Evolutionary conservation across 1,284 basidiomycete species (phyloP).

Genomic region (Trametes pubescens): DNA sequence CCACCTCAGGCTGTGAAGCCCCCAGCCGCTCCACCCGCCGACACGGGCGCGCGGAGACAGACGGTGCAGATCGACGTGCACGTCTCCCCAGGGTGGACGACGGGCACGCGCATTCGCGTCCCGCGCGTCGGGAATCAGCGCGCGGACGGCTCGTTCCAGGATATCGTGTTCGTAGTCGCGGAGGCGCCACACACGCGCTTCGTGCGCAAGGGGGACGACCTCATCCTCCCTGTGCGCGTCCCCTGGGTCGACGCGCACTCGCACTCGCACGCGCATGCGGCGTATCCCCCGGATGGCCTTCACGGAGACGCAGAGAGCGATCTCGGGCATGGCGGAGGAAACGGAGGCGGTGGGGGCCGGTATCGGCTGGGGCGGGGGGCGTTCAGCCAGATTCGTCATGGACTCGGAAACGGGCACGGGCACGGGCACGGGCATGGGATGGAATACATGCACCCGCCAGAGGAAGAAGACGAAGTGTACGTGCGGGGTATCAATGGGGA

Average conservation of each 20-base stretch:
- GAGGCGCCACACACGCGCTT: conserved; percentile 79
- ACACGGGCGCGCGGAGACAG: conserved; percentile 59
- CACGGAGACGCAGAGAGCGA: conserved; percentile 17
- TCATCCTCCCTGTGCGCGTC: conserved; percentile 72
- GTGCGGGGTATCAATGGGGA: conserved; percentile 79
- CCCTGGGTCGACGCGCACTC: conserved; percentile 67
- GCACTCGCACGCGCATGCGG: conserved; percentile 55
- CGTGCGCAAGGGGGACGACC: conserved; percentile 75
- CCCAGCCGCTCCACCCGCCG: background rate
- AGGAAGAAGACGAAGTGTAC: conserved; percentile 56
- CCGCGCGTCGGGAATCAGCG: conserved; percentile 81
- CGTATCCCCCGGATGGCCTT: conserved; percentile 24
- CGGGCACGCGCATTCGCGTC: conserved; percentile 83
- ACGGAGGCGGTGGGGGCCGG: conserved; percentile 19
- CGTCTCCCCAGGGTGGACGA: conserved; percentile 75
- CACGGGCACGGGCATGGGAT: background rate
- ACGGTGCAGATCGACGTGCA: conserved; percentile 80
- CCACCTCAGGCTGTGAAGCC: background rate
- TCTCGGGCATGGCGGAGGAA: conserved; percentile 12
- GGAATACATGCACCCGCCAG: conserved; percentile 24
- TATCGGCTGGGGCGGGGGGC: conserved; percentile 20
- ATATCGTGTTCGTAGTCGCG: conserved; percentile 82
- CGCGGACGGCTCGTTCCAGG: conserved; percentile 72
- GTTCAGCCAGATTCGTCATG: conserved; percentile 7
- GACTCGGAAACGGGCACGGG: background rate